Evolutionary conservation across 805 yeast species (phyloP), one percentile per base, ranked within the genome.

Genomic region (Yamadazyma ubonensis): DNA sequence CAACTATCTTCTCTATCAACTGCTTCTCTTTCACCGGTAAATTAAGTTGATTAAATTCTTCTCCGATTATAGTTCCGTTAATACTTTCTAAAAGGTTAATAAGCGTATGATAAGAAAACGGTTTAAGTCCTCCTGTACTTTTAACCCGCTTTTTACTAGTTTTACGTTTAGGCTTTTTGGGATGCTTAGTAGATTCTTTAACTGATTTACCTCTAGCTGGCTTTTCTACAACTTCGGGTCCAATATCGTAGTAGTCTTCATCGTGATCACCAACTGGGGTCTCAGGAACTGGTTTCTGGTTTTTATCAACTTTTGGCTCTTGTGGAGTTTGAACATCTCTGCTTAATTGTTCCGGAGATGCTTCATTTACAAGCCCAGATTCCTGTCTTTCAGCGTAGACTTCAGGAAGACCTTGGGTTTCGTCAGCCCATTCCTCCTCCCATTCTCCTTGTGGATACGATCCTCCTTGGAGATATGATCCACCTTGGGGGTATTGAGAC

Each of bases 1-100:
- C 96, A 3, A 91, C 85, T 35, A 91, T 79, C 59, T 87, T 81
- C 54, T 91, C 97, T 30, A 91, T 69, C 29, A 90, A 70, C 51
- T 78, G 82, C 49, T 85, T 83, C 54, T 89, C 96, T 43, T 82
- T 83, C 0, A 73, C 63, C 7, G 91, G 89, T 48, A 89, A 70
- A 27, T 83, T 85, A 43, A 90, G 63, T 38, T 78, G 78, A 29
- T 81, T 78, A 55, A 89, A 86, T 50, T 87, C 93, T 51, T 76
- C 80, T 3, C 84, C 84, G 39, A 78, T 75, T 4, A 76, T 71
- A 5, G 81, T 74, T 6, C 83, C 83, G 52, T 79, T 80, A 35
- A 79, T 75, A 29, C 81, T 76, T 49, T 75, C 78, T 27, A 78
- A 56, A 17, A 78, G 58, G 34, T 71, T 69, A 8, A 79, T 76